Evolutionary conservation across 1,284 basidiomycete species (phyloP).

Genomic region (Cutaneotrichosporon sp.): DNA sequence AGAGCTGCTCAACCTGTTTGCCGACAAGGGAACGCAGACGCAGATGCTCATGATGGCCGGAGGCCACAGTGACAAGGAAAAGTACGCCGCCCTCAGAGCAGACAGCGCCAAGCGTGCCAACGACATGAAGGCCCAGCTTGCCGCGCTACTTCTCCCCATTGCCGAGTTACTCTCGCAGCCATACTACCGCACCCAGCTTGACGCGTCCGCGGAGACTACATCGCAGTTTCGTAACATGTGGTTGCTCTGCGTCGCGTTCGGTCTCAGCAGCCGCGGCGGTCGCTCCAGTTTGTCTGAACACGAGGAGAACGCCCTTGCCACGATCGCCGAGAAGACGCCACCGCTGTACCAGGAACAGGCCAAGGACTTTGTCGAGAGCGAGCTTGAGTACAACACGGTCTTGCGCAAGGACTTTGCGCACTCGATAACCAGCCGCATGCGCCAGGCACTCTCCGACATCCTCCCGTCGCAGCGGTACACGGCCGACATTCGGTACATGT

Average conservation of each 20-base stretch:
- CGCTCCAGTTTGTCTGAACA: slow-evolving; percentile 35
- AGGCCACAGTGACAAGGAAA: slow-evolving; percentile 2
- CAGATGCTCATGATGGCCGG: slow-evolving; percentile 63
- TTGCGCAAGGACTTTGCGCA: slow-evolving; percentile 76
- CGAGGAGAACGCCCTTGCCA: slow-evolving; percentile 67
- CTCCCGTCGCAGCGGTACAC: slow-evolving; percentile 60
- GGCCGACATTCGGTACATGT: slow-evolving; percentile 68
- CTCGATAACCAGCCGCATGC: slow-evolving; percentile 65
- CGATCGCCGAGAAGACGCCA: slow-evolving; percentile 85
- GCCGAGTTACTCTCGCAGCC: slow-evolving; percentile 77
- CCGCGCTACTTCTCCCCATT: slow-evolving; percentile 80
- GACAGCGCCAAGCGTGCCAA: slow-evolving; percentile 31
- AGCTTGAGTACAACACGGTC: slow-evolving; percentile 89
- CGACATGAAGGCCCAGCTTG: slow-evolving; percentile 76
- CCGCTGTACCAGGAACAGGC: slow-evolving; percentile 74
- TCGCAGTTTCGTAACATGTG: slow-evolving; percentile 88
- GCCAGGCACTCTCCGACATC: slow-evolving; percentile 59
- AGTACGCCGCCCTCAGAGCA: slow-evolving; percentile 23
- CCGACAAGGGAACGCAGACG: slow-evolving; percentile 85
- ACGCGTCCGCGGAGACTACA: slow-evolving; percentile 62
- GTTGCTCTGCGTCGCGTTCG: slow-evolving; percentile 69
- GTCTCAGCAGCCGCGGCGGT: slow-evolving; percentile 66
- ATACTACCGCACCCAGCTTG: slow-evolving; percentile 62
- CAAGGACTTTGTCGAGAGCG: slow-evolving; percentile 78
- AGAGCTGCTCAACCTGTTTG: slow-evolving; percentile 78